phyloP scores from a whole-genome alignment of 2,329 filamentous ascomycete genomes.

The Immersiporthe knoxdaviesiana region DNA sequence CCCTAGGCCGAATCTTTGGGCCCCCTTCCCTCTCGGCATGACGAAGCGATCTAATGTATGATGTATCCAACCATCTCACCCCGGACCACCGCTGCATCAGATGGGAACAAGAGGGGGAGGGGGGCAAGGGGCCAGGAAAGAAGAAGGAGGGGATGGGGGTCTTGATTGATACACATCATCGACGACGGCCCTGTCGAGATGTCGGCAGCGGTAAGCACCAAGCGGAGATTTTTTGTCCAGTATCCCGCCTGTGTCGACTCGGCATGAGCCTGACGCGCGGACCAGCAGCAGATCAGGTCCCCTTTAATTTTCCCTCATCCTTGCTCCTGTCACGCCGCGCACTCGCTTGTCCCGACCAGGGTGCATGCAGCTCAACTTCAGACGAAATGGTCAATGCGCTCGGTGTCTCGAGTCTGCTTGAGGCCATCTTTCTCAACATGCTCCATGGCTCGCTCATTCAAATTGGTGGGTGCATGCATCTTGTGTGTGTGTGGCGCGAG shows the following conservation, averaged over 20 bases:
- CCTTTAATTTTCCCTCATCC: constrained; percentile 27
- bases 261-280: constrained; percentile 29
- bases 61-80: background rate
- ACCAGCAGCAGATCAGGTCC: constrained; percentile 27
- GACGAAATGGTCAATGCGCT: constrained; percentile 5
- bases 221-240: constrained; percentile 20
- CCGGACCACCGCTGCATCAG: background rate
- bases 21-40: constrained; percentile 1
- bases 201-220: constrained; percentile 5
- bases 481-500: background rate
- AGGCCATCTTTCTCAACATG: background rate
- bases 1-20: constrained; percentile 1
- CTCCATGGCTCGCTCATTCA: background rate
- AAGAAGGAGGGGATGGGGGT: background rate
- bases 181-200: background rate
- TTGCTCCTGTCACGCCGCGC: constrained; percentile 14
- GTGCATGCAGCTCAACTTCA: constrained; percentile 12
- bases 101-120: no score
- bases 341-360: constrained; percentile 15
- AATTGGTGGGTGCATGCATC: background rate
- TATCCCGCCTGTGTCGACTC: constrained; percentile 17
- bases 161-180: constrained; percentile 5
- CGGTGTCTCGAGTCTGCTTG: constrained; percentile 12
- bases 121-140: no score
- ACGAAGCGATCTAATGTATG: constrained; percentile 3